These are phyloP conservation scores for Macrocybe sp. DNA, from an alignment of 1,284 basidiomycete species.

Conservation along the genomic window DNA sequence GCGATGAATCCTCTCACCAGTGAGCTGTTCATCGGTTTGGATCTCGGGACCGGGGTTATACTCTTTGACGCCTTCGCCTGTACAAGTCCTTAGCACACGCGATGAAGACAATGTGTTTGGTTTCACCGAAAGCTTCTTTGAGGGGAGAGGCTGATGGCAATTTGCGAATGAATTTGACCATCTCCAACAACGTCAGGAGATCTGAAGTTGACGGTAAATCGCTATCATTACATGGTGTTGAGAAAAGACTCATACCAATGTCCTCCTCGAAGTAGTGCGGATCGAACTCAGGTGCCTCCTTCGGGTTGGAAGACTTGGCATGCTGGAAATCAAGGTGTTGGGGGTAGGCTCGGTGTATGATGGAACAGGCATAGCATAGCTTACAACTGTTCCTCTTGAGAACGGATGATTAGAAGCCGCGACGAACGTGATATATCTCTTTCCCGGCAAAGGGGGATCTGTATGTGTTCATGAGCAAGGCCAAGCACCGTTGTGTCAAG, in stretches of 20 bases:
- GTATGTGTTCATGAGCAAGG: neutral
- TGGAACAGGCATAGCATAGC: slow-evolving; percentile 1
- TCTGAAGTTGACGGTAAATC: slow-evolving; percentile 19
- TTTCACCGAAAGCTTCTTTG: slow-evolving; percentile 28
- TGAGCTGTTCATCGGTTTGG: slow-evolving; percentile 19
- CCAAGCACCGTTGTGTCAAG: neutral
- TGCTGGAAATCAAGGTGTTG: slow-evolving; percentile 16
- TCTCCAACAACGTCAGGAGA: slow-evolving; percentile 40
- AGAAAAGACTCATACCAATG: slow-evolving; percentile 14
- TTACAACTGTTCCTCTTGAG: slow-evolving; percentile 14
- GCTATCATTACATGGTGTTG: neutral
- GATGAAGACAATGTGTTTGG: neutral
- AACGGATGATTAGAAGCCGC: slow-evolving; percentile 10
- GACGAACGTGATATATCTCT: slow-evolving; percentile 9
- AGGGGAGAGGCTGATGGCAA: slow-evolving; percentile 39
- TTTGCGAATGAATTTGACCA: slow-evolving; percentile 42
- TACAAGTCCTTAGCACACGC: neutral
- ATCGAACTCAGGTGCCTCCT: slow-evolving; percentile 22
- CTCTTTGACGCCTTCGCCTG: slow-evolving; percentile 16
- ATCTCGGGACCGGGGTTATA: slow-evolving; percentile 32
- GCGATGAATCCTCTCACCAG: slow-evolving; percentile 9
- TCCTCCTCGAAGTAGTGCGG: slow-evolving; percentile 25
- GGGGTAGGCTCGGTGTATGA: neutral
- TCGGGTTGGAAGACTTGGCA: slow-evolving; percentile 17
- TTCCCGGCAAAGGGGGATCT: slow-evolving; percentile 10